Conservation (phyloP, 208 protist species). For the Leishmania tarentolae region DNA sequence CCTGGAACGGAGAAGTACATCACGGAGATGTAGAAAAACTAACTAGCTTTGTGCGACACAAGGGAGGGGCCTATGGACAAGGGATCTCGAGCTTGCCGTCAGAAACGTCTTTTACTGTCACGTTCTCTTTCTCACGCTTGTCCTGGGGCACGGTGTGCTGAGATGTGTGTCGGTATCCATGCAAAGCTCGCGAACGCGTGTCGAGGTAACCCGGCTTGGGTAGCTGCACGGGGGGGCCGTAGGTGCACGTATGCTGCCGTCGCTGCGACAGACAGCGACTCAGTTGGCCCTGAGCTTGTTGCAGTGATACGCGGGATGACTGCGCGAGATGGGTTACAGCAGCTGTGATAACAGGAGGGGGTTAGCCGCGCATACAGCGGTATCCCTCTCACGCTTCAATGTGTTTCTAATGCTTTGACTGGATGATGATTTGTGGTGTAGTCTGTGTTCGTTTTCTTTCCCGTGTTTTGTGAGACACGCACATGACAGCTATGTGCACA, state of each 20-base stretch:
- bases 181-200: background rate
- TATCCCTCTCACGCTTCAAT: background rate
- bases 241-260: background rate
- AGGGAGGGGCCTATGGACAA: background rate
- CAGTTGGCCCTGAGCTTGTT: background rate
- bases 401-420: background rate
- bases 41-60: background rate
- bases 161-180: background rate
- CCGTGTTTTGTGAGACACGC: background rate
- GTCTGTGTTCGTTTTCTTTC: background rate
- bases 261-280: background rate
- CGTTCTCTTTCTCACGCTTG: background rate
- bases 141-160: no score
- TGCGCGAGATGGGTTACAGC: background rate
- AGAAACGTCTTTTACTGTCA: background rate
- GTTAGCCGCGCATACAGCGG: background rate
- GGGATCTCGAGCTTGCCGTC: background rate
- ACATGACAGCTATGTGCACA: background rate
- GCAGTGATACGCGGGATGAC: background rate
- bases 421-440: background rate
- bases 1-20: slow-evolving; percentile 84
- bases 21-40: slow-evolving; percentile 39
- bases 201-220: background rate
- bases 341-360: background rate
- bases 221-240: background rate